Evolutionary conservation across 2,329 filamentous ascomycete species (phyloP).

Genomic region (Aspergillus aculeatus): DNA sequence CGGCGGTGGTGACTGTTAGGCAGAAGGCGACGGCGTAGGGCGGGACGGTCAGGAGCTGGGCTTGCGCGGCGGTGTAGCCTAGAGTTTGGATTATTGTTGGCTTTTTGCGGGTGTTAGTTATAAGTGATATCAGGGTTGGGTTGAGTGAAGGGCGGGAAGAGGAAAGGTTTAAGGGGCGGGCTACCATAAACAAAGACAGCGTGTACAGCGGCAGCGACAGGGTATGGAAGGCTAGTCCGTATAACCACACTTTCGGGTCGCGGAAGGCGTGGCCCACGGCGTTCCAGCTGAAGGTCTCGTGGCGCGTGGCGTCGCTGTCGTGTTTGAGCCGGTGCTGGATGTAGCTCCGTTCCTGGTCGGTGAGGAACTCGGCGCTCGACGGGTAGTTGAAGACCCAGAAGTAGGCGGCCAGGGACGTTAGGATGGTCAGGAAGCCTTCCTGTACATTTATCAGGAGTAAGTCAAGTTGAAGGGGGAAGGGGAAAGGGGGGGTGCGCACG

Average conservation of each 20-base stretch:
- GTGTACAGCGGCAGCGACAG: constrained; percentile 61
- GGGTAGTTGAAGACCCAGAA: constrained; percentile 47
- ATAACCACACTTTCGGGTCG: constrained; percentile 71
- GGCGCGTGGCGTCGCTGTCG: constrained; percentile 67
- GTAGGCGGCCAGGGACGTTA: constrained; percentile 42
- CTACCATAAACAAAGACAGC: constrained; percentile 38
- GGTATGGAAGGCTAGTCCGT: constrained; percentile 69
- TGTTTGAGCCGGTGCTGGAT: constrained; percentile 63
- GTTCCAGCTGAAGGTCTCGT: constrained; percentile 67
- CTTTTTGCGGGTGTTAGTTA: not conserved
- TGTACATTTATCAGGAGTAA: constrained; percentile 29
- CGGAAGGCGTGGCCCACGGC: constrained; percentile 63
- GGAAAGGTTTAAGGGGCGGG: constrained; percentile 18
- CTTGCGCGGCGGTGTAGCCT: constrained; percentile 42
- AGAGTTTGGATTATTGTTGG: constrained; percentile 46
- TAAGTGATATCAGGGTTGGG: too few species aligned
- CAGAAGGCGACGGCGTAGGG: constrained; percentile 64
- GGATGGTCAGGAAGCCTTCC: constrained; percentile 69
- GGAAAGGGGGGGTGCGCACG: constrained; percentile 19
- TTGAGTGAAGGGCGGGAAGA: too few species aligned
- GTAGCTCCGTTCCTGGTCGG: constrained; percentile 54
- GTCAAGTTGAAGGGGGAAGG: too few species aligned
- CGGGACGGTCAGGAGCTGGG: constrained; percentile 60
- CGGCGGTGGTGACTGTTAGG: constrained; percentile 58
- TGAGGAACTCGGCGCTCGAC: constrained; percentile 42